Evolutionary conservation across 2,329 filamentous ascomycete species (phyloP), one percentile per base, ranked within the genome.

Genomic region (Emmonsia crescens): DNA sequence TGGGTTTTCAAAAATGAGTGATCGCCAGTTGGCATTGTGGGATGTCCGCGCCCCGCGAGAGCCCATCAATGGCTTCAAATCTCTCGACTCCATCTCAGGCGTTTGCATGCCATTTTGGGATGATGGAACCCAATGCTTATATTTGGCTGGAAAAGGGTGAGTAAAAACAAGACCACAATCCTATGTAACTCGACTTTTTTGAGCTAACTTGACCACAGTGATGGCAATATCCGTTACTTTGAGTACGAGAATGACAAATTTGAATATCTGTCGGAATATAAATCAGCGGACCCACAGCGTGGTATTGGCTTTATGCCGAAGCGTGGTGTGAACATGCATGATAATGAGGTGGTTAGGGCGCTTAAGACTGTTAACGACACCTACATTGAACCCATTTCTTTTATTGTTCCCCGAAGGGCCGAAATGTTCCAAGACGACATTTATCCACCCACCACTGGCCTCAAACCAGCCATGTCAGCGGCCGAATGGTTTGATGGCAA

Each of bases 41-140:
- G 94, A 99, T 79, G 86, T 91, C 56, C 89, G 92, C 68, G 87
- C 85, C 66, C 84, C 86, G 21, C 78, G 75, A 42, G 88, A 95
- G 70, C 94, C 94, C 57, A 88, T 97, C 69, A 91, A 90, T 58
- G 92, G 91, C 19, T 96, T 96, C 78, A 87, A 85, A 69, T 89
- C 89, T 68, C 83, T 99, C 57, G 94, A 99, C 77, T 95, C 91
- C 55, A 96, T 96, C 71, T 96, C 93, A 54, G 94, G 94, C 74
- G 92, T 99, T 63, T 96, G 91, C 82, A 96, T 99, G 90, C 94
- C 94, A 38, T 97, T 99, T 84, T 99, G 94, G 94, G 94, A 99
- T 74, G 93, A 97, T 64, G 91, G 92, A 64, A 96, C 90, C 59
- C 91, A 94, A 78, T 95, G 91, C 74, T 81, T 99, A 71, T 99